Base-by-base conservation (phyloP, 2,329 filamentous ascomycete genomes). In the Cladosporium sp. region DNA sequence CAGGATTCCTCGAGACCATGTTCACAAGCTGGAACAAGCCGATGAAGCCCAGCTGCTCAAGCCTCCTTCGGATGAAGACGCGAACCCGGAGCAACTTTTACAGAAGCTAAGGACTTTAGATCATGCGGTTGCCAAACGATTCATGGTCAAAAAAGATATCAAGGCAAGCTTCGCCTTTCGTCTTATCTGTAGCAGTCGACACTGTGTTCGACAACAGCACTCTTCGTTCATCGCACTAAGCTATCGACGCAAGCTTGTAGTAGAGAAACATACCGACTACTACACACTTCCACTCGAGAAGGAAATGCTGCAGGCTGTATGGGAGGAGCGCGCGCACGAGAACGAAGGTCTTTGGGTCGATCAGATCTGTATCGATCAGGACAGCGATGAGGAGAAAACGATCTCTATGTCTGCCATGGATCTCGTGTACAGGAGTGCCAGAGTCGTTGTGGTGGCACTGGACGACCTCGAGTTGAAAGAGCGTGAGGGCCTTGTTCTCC, bases 291-390 rank as follows among this genome's bases (percentile, higher is more conserved):
- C 75, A 0, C 71, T 74, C 12, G 72, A 70, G 36, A 64, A 63
- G 17, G 70, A 70, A 5, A 71, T 78, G 60, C 76, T 77, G 47
- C 69, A 75, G 59, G 75, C 74, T 1, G 72, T 77, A 0, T 67
- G 76, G 51, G 67, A 70, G 51, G 75, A 78, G 62, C 69, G 73
- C 19, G 58, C 61, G 34, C 65, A 62, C 9, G 65, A 67, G 17
- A 65, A 66, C 6, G 76, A 78, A 63, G 76, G 76, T 6, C 59
- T 78, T 5, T 78, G 75, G 75, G 75, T 76, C 40, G 76, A 78
- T 60, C 76, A 78, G 54, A 74, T 77, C 7, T 78, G 74, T 63
- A 75, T 78, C 58, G 70, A 76, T 47, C 73, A 76, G 55, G 70
- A 75, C 2, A 70, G 73, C 38, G 72, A 76, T 42, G 60, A 59